Percentiles rank a stretch among this genome's conserved stretches.
Conservation (phyloP, 352 stramenopile species). For the Pythium brachiatum region DNA sequence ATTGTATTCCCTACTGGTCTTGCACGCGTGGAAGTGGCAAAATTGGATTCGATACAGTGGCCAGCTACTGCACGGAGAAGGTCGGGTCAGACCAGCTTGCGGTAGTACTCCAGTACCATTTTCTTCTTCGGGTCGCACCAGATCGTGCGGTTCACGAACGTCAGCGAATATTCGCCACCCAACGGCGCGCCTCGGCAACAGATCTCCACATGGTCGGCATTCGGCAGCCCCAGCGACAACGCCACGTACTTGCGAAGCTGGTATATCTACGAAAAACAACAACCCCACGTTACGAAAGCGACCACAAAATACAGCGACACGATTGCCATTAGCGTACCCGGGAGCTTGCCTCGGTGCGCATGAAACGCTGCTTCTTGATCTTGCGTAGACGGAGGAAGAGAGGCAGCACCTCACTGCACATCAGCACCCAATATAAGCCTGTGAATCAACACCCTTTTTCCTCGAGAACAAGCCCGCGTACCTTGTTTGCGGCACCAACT, state of each 20-base stretch:
- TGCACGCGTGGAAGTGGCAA: neutral
- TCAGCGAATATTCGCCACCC: conserved; percentile 58
- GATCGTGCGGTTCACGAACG: conserved; percentile 60
- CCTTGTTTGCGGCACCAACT: neutral
- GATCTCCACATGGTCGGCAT: conserved; percentile 55
- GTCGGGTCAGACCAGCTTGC: conserved; percentile 9
- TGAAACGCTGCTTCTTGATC: neutral
- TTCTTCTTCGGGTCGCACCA: conserved; percentile 43
- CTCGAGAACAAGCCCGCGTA: neutral
- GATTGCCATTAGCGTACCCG: neutral
- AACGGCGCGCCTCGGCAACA: conserved; percentile 44
- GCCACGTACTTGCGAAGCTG: conserved; percentile 62
- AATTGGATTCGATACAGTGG: too few relatives aligned
- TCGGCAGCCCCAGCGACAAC: conserved; percentile 36
- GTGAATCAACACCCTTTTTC: neutral
- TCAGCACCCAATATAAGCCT: neutral
- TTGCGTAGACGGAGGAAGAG: neutral
- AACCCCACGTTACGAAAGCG: neutral
- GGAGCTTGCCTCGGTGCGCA: conserved; percentile 1
- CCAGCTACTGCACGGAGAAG: too few relatives aligned
- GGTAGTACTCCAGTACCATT: conserved; percentile 61
- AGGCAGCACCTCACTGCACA: neutral
- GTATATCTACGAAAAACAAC: conserved; percentile 39
- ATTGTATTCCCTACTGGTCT: too few relatives aligned
- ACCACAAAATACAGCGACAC: neutral